Evolutionary conservation across 2,329 filamentous ascomycete genomes (phyloP), one percentile per base, ranked within the genome.

Genomic region (Incumbomyces lentus): DNA sequence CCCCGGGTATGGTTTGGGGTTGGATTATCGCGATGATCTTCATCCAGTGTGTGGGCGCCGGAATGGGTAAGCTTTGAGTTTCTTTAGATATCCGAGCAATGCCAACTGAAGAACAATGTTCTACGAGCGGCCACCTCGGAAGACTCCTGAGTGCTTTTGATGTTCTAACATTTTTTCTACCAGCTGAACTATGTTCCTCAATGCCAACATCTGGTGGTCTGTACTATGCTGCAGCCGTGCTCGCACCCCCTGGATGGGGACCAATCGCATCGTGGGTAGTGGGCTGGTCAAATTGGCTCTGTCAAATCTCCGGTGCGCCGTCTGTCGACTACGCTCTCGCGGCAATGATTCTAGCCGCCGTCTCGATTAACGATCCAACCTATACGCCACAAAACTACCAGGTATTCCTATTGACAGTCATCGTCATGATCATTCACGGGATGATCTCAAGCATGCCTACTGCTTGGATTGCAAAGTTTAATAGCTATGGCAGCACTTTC

Each of bases 21-120:
- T 87, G 83, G 82, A 64, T 86, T 22, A 69, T 86, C 38, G 81
- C 81, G 40, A 83, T 85, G 74, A 55, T 81, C 4, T 84, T 84
- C 34, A 84, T 86, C 33, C 76, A 85, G 59, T 79, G 76, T 61
- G 76, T 86, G 47, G 82, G 82, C 7, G 73, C 78, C 64, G 75
- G 74, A 16, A 80, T 81, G 76, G 55, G 55, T 55, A 47, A 36
- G 54, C 39, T 35, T 13, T 29, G 13, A 22, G 8, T 37, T 40
- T 29, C 16, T 12, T 35, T 35, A 12, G 31, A n/a, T n/a, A 4
- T 35, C 12, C 13, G n/a, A 17, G 6, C 16, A 17, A 5, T 12
- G 11, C 5, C 33, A 17, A 5, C 33, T 14, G 36, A 7, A 12
- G n/a, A n/a, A n/a, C n/a, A n/a, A n/a, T n/a, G n/a, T n/a, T n/a